Evolutionary conservation across 139 green algal genomes (phyloP).

Genomic region (Chlamydomonas applanata): DNA sequence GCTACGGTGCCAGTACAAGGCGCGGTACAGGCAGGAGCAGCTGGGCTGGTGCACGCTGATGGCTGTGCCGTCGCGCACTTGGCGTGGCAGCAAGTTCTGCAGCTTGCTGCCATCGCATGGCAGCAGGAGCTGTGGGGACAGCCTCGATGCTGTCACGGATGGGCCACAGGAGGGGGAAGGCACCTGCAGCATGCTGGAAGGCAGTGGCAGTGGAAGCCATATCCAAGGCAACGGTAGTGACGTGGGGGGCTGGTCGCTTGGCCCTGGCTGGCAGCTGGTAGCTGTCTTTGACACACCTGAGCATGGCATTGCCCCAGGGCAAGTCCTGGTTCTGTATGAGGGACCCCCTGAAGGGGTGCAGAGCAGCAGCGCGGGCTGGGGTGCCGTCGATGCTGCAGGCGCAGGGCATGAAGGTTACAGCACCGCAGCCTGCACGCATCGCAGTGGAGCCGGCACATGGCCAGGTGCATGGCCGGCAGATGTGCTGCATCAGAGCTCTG

Average conservation of each 20-base stretch:
- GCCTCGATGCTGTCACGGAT: too few relatives aligned
- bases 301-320: conserved; percentile 64
- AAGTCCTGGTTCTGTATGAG: conserved; percentile 78
- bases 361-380: too few relatives aligned
- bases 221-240: not conserved
- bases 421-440: too few relatives aligned
- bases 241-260: not conserved
- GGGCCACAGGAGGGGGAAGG: too few relatives aligned
- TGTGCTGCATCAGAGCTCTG: too few relatives aligned
- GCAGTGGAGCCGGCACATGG: too few relatives aligned
- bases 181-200: conserved; percentile 1
- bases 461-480: too few relatives aligned
- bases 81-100: not conserved
- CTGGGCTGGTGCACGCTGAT: conserved; percentile 20
- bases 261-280: conserved; percentile 24
- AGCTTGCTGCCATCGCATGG: too few relatives aligned
- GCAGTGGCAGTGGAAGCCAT: not conserved
- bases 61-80: not conserved
- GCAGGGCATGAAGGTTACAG: too few relatives aligned
- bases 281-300: conserved; percentile 48
- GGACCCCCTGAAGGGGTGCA: not conserved
- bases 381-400: too few relatives aligned
- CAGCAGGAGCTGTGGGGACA: too few relatives aligned
- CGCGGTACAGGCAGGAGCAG: conserved; percentile 49
- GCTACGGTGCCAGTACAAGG: conserved; percentile 46